Base-by-base conservation (phyloP, 805 yeast species). In the Wickerhamomyces mucosus region DNA sequence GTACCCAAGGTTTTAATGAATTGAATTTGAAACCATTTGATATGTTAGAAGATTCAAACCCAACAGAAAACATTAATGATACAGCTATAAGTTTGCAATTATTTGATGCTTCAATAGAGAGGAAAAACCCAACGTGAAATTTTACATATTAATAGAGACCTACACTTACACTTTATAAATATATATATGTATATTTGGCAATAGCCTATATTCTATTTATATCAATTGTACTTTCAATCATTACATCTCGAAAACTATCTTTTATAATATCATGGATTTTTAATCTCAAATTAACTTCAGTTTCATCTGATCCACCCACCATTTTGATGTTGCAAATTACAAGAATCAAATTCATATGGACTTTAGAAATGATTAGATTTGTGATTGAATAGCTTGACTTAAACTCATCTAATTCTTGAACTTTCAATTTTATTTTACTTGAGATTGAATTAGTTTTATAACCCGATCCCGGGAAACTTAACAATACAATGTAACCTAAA, bases 221-320 rank as follows among this genome's bases (percentile, higher is more conserved):
- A 31, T 65, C 72, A 7, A 66, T 49, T 0, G 72, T 66, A 14
- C 62, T 62, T 34, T 66, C 70, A 37, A 61, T 55, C 3, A 31
- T 28, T 4, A 36, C 37, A 35, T 50, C 18, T 48, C 36, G 24
- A 12, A 40, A 40, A 35, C 68, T 39, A 12, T 58, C 48, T 12
- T 51, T 55, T 26, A 56, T 48, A 4, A 75, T 55, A 7, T 67
- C 57, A 26, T 56, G 52, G 3, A 69, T 55, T 36, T 75, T 75
- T 37, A 63, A 65, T 26, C 80, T 51, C 21, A 81, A 46, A 20
- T 62, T 55, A 1, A 72, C 53, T 49, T 80, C 89, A 28, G 79
- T 86, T 34, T 78, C 83, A 39, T 72, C 72, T 4, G 80, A 70
- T 1, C 78, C 81, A n/a, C 88, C 88, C 28, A 58, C 53, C 79